Base-by-base conservation (phyloP, 2,329 filamentous ascomycete species). In the Colletotrichum incanum region DNA sequence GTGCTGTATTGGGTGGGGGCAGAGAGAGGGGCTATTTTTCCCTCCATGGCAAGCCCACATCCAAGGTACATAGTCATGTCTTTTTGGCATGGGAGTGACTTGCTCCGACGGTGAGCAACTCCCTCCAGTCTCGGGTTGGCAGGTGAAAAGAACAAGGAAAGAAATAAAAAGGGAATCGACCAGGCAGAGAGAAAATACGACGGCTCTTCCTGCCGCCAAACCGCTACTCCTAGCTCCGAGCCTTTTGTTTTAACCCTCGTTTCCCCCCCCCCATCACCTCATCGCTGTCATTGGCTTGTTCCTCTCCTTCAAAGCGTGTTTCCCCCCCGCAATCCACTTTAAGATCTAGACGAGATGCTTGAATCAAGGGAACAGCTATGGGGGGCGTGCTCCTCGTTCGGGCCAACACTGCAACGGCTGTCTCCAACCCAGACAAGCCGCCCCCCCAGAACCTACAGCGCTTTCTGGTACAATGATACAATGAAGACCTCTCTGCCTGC, bases 331-430 rank as follows among this genome's bases (percentile, higher is more conserved):
- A 66, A 72, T 70, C 70, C 70, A 72, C 70, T 70, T 47, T 54
- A 18, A 59, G 70, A 72, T 72, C 70, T 72, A 65, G 68, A 72
- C 70, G 65, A 72, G 54, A 70, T 72, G 59, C 70, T 72, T 72
- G 70, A 65, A 70, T 70, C 47, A 67, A 72, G 49, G 68, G 50
- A 55, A 47, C 5, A 8, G 58, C 41, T 70, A 72, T 72, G 70
- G 70, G 60, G 60, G 70, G 31, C 66, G n/a, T 43, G 12, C 28
- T 49, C 50, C 41, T 64, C 59, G 45, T 61, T 65, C 59, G 59
- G 43, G 67, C 61, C 65, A 59, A 69, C 58, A 45, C 58, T 34
- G 50, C 45, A 62, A 65, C 60, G 54, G 23, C 59, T 41, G 64
- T 56, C 52, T 8, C 31, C 28, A 41, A 26, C 5, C 37, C 37